A percentile compares a stretch with the other conserved stretches of the same genome.
These are phyloP conservation scores for Xylariaceae sp. DNA, from an alignment of 2,329 filamentous ascomycete species.

Conservation along the genomic window DNA sequence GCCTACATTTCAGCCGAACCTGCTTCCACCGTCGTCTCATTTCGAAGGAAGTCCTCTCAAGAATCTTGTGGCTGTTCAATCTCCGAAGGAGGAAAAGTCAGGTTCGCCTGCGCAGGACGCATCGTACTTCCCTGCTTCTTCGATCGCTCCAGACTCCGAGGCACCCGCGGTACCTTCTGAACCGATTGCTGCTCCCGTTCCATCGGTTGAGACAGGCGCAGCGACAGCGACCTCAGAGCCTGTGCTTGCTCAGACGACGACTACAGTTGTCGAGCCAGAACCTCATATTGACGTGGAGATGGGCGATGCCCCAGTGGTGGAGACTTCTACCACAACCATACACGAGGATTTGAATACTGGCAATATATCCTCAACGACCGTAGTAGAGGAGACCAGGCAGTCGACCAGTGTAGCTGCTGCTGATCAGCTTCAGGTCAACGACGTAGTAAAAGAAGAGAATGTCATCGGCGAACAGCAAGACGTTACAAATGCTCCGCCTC, in stretches of 20 bases:
- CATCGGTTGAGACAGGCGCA: slow-evolving; percentile 3
- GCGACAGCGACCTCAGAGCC: not conserved
- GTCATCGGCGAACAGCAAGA: too few species aligned
- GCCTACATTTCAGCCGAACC: slow-evolving; percentile 2
- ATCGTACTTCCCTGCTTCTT: slow-evolving; percentile 1
- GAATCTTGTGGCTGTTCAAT: slow-evolving; percentile 42
- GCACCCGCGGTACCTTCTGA: slow-evolving; percentile 3
- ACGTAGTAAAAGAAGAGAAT: too few species aligned
- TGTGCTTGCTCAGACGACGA: not conserved
- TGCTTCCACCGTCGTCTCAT: slow-evolving; percentile 24
- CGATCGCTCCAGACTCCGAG: not conserved
- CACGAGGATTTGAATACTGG: not conserved
- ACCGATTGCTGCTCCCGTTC: slow-evolving; percentile 2
- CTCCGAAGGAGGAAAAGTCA: slow-evolving; percentile 35
- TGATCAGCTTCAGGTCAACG: too few species aligned
- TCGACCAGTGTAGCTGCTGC: too few species aligned
- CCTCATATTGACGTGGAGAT: slow-evolving; percentile 10
- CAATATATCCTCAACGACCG: too few species aligned
- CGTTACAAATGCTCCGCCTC: too few species aligned
- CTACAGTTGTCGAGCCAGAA: not conserved
- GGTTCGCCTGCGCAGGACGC: slow-evolving; percentile 12
- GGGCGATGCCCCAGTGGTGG: slow-evolving; percentile 4
- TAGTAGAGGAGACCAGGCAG: too few species aligned
- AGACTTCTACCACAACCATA: not conserved
- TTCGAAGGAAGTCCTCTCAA: slow-evolving; percentile 50